Evolutionary conservation across 2,329 filamentous ascomycete species (phyloP).

Genomic region (Atkinsonella texensis): DNA sequence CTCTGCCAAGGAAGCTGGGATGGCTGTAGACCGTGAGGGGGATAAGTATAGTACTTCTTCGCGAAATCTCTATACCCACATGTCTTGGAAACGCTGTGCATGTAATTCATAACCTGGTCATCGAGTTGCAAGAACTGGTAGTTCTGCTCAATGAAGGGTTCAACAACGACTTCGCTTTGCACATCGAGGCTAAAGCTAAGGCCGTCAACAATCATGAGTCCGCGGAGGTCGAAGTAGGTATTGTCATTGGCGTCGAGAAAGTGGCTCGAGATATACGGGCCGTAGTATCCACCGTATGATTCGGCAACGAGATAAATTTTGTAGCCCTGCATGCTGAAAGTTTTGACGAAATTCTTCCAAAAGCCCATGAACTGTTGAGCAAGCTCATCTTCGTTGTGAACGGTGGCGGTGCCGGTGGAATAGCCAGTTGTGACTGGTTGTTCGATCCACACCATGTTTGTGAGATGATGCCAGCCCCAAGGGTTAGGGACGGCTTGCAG

Average conservation of each 20-base stretch:
- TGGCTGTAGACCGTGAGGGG: conserved; percentile 50
- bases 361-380: conserved; percentile 65
- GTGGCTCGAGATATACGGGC: conserved; percentile 60
- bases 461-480: conserved; percentile 48
- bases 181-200: conserved; percentile 40
- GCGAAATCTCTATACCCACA: conserved; percentile 54
- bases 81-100: conserved; percentile 37
- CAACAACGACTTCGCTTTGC: conserved; percentile 34
- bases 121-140: conserved; percentile 50
- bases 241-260: conserved; percentile 58
- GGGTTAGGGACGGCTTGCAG: conserved; percentile 51
- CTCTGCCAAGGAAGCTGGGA: conserved; percentile 29
- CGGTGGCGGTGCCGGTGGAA: conserved; percentile 50
- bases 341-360: conserved; percentile 65
- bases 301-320: conserved; percentile 65
- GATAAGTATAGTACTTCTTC: conserved; percentile 53
- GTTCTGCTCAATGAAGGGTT: conserved; percentile 51
- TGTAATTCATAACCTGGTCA: conserved; percentile 38
- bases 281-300: conserved; percentile 55
- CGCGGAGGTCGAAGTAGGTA: conserved; percentile 54
- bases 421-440: conserved; percentile 59
- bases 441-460: conserved; percentile 56
- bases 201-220: conserved; percentile 64
- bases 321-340: conserved; percentile 53
- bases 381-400: conserved; percentile 53